A percentile compares a stretch with the other conserved stretches of the same genome.
phyloP scores from a whole-genome alignment of 305 asterid species.

The Striga hermonthica region DNA sequence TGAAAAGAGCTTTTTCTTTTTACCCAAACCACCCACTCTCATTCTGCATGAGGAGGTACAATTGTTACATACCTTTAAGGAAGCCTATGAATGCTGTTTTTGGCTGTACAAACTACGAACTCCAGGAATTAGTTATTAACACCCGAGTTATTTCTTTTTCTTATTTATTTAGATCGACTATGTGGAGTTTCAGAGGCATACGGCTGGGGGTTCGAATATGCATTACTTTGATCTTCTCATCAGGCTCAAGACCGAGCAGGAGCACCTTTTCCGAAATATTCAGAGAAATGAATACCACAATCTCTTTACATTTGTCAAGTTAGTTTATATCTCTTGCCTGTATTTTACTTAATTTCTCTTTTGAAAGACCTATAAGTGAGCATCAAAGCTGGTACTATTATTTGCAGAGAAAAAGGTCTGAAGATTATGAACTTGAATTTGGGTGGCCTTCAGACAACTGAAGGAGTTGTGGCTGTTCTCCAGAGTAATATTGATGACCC shows the following conservation, averaged over 20 bases:
- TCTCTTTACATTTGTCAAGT: slow-evolving; percentile 72
- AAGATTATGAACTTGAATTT: slow-evolving; percentile 79
- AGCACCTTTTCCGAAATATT: slow-evolving; percentile 93
- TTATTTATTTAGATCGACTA: no score
- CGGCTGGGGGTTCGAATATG: slow-evolving; percentile 97
- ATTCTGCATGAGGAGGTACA: slow-evolving; percentile 95
- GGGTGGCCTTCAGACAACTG: slow-evolving; percentile 44
- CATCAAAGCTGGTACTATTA: slow-evolving; percentile 14
- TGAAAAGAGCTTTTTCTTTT: slow-evolving; percentile 96
- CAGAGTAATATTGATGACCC: slow-evolving; percentile 65
- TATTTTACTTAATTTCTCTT: slow-evolving; percentile 23
- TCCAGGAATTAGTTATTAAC: no score
- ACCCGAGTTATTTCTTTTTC: no score
- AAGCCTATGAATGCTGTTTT: slow-evolving; percentile 15
- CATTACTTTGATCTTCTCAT: slow-evolving; percentile 90
- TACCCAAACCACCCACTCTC: slow-evolving; percentile 97
- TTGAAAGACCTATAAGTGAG: slow-evolving; percentile 11
- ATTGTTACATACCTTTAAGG: slow-evolving; percentile 17
- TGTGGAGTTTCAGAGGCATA: slow-evolving; percentile 94
- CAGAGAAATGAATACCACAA: slow-evolving; percentile 84
- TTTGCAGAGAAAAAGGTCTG: slow-evolving; percentile 70
- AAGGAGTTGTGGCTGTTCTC: slow-evolving; percentile 66
- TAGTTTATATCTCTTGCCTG: slow-evolving; percentile 25
- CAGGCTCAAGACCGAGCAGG: slow-evolving; percentile 85
- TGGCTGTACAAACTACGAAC: no score